These are phyloP conservation scores for Suillus bovinus DNA, from an alignment of 768 basidiomycete species.

Conservation along the genomic window DNA sequence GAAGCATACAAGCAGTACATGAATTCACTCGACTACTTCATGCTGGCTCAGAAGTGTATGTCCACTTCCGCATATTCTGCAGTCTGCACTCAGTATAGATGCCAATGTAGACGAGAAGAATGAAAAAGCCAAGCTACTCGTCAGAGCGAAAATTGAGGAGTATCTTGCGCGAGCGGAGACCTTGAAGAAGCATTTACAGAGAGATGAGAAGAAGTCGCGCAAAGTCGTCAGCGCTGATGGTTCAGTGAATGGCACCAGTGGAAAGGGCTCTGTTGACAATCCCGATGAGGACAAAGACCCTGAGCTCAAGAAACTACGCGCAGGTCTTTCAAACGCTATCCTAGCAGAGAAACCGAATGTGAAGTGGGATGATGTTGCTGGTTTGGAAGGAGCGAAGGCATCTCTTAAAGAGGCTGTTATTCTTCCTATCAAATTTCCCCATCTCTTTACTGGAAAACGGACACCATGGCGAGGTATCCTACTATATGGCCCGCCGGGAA, in stretches of 20 bases:
- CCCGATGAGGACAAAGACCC: constrained; percentile 79
- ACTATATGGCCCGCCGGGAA: constrained; percentile 96
- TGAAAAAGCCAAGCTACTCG: constrained; percentile 84
- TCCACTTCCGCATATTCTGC: background rate
- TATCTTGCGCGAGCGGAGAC: constrained; percentile 92
- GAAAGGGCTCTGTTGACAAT: constrained; percentile 50
- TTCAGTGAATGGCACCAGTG: constrained; percentile 38
- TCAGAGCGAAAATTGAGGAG: constrained; percentile 85
- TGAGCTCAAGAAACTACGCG: constrained; percentile 95
- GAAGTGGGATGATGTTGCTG: constrained; percentile 98
- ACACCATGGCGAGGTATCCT: constrained; percentile 97
- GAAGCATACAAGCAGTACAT: constrained; percentile 95
- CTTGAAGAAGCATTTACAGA: constrained; percentile 78
- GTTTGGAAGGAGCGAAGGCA: constrained; percentile 93
- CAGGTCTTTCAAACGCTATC: constrained; percentile 85
- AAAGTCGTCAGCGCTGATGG: constrained; percentile 53
- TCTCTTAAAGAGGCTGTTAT: constrained; percentile 98
- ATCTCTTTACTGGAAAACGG: constrained; percentile 97
- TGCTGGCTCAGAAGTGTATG: constrained; percentile 92
- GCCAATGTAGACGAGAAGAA: constrained; percentile 73
- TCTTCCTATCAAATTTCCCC: constrained; percentile 99
- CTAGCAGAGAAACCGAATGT: constrained; percentile 93
- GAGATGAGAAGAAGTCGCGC: constrained; percentile 57
- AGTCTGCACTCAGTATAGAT: constrained; percentile 27
- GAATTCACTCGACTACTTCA: constrained; percentile 97